Base-by-base conservation (phyloP, 352 stramenopile species). In the Phytophthora pisi region DNA sequence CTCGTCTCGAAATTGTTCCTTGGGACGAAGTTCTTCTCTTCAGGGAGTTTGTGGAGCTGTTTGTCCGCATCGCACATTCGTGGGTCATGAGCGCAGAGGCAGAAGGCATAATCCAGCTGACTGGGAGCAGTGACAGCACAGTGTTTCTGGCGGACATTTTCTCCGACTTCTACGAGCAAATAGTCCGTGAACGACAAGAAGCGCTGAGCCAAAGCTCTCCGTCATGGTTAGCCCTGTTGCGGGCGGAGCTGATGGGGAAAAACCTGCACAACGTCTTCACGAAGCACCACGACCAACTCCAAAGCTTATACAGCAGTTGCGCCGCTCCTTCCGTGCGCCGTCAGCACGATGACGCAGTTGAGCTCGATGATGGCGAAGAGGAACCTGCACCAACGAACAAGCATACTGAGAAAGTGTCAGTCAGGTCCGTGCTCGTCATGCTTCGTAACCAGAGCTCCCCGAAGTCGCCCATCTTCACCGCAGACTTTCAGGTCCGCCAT, bases 41-140 rank as follows among this genome's bases (percentile, higher is more conserved):
- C 36, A 77, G 82, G 9, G 82, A 91, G 64, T 91, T 91, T 53
- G 79, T 86, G 5, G 82, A 91, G 59, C 56, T 91, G 24, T 75
- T 91, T n/a, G 76, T 91, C 24, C 78, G 82, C 8, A 64, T 89
- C 10, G 77, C 77, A n/a, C 43, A 73, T 20, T 66, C 67, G 23
- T 74, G 75, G 50, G 54, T 78, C 11, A 69, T 52, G 34, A 58
- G 38, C 26, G 61, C 63, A n/a, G 53, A 57, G 20, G 23, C 45
- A 3, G 51, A 66, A 30, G 64, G 71, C 2, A 31, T 49, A 5
- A 49, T 70, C 15, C 40, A 67, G 6, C 49, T 75, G 1, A 46
- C 52, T 10, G 62, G 23, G 3, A 28, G 42, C 6, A 45, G 18
- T 4, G 57, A 75, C 23, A 75, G 42, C 26, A 58, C 45, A 0